phyloP scores from a whole-genome alignment of 345 rosid genomes.

The Salix koriyanagi region DNA sequence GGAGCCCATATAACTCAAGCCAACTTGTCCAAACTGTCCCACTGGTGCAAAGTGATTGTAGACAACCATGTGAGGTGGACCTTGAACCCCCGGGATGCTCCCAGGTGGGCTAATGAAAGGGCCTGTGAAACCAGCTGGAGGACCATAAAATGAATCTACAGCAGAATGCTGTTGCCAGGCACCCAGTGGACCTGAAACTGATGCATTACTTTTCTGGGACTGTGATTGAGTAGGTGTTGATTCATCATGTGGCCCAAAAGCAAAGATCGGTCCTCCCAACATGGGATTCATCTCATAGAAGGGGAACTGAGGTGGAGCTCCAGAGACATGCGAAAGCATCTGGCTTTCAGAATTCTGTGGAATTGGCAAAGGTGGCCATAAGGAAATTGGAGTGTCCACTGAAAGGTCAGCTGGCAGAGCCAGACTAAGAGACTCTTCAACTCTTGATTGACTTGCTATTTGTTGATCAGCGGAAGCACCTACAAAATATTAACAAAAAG shows the following conservation, averaged over 20 bases:
- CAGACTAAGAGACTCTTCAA: slow-evolving; percentile 78
- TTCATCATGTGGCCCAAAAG: slow-evolving; percentile 88
- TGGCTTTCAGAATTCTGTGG: slow-evolving; percentile 68
- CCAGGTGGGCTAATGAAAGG: slow-evolving; percentile 89
- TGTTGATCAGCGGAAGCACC: slow-evolving; percentile 50
- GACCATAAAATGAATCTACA: slow-evolving; percentile 89
- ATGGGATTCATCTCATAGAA: slow-evolving; percentile 88
- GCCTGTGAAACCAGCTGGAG: slow-evolving; percentile 79
- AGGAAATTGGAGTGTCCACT: slow-evolving; percentile 79
- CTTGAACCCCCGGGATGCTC: slow-evolving; percentile 82
- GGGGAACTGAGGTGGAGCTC: slow-evolving; percentile 78
- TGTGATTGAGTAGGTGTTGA: slow-evolving; percentile 61
- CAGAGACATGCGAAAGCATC: slow-evolving; percentile 83
- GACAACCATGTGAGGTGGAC: slow-evolving; percentile 91
- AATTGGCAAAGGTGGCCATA: slow-evolving; percentile 76
- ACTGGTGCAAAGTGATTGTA: slow-evolving; percentile 98
- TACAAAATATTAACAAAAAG: slow-evolving; percentile 26
- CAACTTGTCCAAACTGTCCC: slow-evolving; percentile 93
- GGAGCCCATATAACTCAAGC: slow-evolving; percentile 93
- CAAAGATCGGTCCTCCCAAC: slow-evolving; percentile 80
- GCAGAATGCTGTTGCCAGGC: slow-evolving; percentile 87
- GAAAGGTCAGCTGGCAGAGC: slow-evolving; percentile 97
- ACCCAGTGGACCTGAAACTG: slow-evolving; percentile 60
- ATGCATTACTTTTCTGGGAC: slow-evolving; percentile 60
- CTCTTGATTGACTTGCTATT: slow-evolving; percentile 52